Evolutionary conservation across 768 basidiomycete species (phyloP).

Genomic region (Cubamyces lactineus): DNA sequence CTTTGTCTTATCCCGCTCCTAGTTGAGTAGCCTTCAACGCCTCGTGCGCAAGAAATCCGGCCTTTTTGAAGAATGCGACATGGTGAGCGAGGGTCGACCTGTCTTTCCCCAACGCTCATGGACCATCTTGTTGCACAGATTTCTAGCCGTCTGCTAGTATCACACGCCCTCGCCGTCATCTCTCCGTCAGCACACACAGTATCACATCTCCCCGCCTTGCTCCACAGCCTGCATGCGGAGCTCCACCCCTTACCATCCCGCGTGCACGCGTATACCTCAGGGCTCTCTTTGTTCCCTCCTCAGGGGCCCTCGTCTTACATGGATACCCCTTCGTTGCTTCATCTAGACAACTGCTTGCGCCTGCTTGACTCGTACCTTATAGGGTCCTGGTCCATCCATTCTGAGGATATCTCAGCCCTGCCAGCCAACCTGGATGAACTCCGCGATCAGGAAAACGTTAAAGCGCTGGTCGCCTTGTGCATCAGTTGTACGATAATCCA

Average conservation of each 20-base stretch:
- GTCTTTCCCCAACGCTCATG: neutral
- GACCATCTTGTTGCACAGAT: constrained; percentile 39
- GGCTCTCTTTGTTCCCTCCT: constrained; percentile 43
- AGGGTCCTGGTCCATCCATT: constrained; percentile 51
- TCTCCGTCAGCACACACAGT: constrained; percentile 47
- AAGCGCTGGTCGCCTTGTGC: constrained; percentile 55
- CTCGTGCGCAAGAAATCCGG: constrained; percentile 41
- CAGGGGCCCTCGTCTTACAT: constrained; percentile 18
- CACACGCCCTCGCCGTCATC: constrained; percentile 51
- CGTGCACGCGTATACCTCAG: constrained; percentile 43
- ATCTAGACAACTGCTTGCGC: constrained; percentile 57
- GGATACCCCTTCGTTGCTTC: constrained; percentile 44
- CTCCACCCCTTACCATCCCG: constrained; percentile 44
- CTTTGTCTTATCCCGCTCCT: neutral
- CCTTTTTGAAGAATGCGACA: constrained; percentile 32
- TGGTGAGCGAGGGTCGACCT: constrained; percentile 34
- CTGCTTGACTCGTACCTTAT: constrained; percentile 68
- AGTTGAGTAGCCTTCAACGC: constrained; percentile 43
- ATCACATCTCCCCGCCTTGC: constrained; percentile 34
- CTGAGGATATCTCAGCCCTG: constrained; percentile 15
- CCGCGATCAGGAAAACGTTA: constrained; percentile 48
- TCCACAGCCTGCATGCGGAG: constrained; percentile 41
- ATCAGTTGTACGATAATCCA: constrained; percentile 48
- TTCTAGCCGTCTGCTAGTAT: constrained; percentile 57
- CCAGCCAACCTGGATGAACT: constrained; percentile 37